Evolutionary conservation across 2,329 filamentous ascomycete genomes (phyloP), one percentile per base, ranked within the genome.

Genomic region (Claviceps pazoutovae): DNA sequence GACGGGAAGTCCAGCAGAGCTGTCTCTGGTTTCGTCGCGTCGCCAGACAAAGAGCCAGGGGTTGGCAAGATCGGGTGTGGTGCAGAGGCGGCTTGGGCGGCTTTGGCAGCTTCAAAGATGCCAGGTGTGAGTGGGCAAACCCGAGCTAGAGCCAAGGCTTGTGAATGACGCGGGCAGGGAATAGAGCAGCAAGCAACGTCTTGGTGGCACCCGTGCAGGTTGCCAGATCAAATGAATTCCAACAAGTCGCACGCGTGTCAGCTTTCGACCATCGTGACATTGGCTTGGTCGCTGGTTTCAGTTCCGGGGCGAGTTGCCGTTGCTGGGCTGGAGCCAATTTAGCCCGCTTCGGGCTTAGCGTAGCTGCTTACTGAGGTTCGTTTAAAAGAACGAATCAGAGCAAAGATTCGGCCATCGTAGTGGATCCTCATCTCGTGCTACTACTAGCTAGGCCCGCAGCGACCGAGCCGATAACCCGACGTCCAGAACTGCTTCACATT

Each of bases 41-140:
- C 41, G 49, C 21, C 21, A 51, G 36, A 30, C 16, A 37, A 41
- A 26, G 51, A 26, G 51, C 38, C 51, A 52, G 51, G 46, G 49
- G 49, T 37, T 38, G 26, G 36, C 34, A 13, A n/a, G 36, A 26
- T 30, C 30, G 26, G 43, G 37, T 38, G 51, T 13, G 45, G 43
- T 44, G 48, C 38, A 48, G 48, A 47, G 38, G 30, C 30, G 30
- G 30, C 30, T 34, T 34, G 30, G 30, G 38, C 43, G 34, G 41
- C 41, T 19, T 41, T 19, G 36, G 30, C 48, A 23, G 42, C 42
- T 44, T 44, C 42, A 36, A 46, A 43, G 39, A 37, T 50, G 48
- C n/a, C 44, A 45, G 48, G 41, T 50, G 51, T 48, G 51, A 37
- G 51, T 53, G 51, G 51, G 48, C 51, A 53, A 50, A 44, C 23